These are phyloP conservation scores for Magnusiomyces suaveolens DNA, from an alignment of 1,139 yeast species.

Conservation along the genomic window DNA sequence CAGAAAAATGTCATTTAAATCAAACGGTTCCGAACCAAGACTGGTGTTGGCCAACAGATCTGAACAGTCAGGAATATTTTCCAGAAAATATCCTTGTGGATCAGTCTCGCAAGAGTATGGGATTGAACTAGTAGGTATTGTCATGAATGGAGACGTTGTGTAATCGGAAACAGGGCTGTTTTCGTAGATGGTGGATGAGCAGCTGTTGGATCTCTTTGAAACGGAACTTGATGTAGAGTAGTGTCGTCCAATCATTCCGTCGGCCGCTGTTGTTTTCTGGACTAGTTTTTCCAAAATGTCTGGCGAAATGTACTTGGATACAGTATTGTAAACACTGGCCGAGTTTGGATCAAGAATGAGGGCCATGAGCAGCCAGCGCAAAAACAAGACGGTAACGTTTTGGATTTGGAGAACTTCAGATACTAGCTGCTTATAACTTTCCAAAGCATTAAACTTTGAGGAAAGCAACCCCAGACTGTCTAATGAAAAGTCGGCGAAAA, in stretches of 20 bases:
- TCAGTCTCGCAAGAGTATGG: not conserved
- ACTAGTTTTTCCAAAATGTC: not conserved
- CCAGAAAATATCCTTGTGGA: not conserved
- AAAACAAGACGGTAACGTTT: not conserved
- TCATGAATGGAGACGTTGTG: not conserved
- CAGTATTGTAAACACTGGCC: not conserved
- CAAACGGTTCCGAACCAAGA: not conserved
- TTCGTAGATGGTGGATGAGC: too few species aligned
- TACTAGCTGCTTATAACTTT: not conserved
- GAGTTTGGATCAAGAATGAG: slow-evolving; percentile 1
- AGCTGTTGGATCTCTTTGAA: too few species aligned
- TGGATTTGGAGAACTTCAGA: not conserved
- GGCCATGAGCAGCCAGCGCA: not conserved
- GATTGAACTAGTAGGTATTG: not conserved
- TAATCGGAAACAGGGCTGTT: too few species aligned
- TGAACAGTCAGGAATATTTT: too few species aligned
- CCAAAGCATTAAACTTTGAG: not conserved
- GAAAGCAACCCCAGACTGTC: not conserved
- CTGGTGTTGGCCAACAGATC: not conserved
- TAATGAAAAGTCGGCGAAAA: not conserved
- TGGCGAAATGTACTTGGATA: not conserved
- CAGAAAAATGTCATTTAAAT: not conserved
- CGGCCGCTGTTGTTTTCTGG: not conserved
- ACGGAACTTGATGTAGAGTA: not conserved
- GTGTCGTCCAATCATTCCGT: not conserved